A percentile compares a stretch with the other conserved stretches of the same genome.
Evolutionary conservation across 495 filamentous ascomycete genomes (phyloP).

Genomic region (Penicillium longicatenatum): DNA sequence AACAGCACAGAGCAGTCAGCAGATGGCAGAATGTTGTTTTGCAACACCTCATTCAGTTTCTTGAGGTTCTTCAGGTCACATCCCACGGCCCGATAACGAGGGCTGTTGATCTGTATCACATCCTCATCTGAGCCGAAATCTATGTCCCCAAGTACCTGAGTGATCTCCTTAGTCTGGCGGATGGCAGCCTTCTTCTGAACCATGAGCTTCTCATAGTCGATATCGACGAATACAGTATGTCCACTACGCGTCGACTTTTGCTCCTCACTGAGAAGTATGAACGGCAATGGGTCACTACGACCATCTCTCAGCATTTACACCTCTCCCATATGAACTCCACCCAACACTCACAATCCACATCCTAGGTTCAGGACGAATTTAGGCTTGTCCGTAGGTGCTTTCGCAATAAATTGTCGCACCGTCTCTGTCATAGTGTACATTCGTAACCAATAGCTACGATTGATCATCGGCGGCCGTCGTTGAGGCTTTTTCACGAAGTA

Average conservation of each 20-base stretch:
- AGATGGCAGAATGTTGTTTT: slow-evolving; percentile 50
- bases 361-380: slow-evolving; percentile 86
- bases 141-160: slow-evolving; percentile 50
- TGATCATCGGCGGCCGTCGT: slow-evolving; percentile 79
- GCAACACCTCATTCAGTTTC: slow-evolving; percentile 58
- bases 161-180: slow-evolving; percentile 58
- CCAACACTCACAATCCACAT: slow-evolving; percentile 79
- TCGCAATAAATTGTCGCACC: slow-evolving; percentile 66
- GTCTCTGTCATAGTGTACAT: slow-evolving; percentile 77
- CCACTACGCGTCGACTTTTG: slow-evolving; percentile 46
- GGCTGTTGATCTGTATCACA: slow-evolving; percentile 59
- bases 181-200: slow-evolving; percentile 78
- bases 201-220: slow-evolving; percentile 85
- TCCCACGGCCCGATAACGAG: slow-evolving; percentile 75
- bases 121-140: slow-evolving; percentile 44
- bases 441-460: slow-evolving; percentile 84
- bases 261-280: slow-evolving; percentile 72
- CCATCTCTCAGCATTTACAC: slow-evolving; percentile 29
- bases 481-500: slow-evolving; percentile 84
- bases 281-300: slow-evolving; percentile 84
- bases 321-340: slow-evolving; percentile 1
- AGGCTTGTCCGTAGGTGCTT: slow-evolving; percentile 54
- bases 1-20: slow-evolving; percentile 67
- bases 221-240: slow-evolving; percentile 72
- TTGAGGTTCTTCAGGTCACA: slow-evolving; percentile 70